Conservation (phyloP, 2,329 filamentous ascomycete species). For the Exophiala sideris region DNA sequence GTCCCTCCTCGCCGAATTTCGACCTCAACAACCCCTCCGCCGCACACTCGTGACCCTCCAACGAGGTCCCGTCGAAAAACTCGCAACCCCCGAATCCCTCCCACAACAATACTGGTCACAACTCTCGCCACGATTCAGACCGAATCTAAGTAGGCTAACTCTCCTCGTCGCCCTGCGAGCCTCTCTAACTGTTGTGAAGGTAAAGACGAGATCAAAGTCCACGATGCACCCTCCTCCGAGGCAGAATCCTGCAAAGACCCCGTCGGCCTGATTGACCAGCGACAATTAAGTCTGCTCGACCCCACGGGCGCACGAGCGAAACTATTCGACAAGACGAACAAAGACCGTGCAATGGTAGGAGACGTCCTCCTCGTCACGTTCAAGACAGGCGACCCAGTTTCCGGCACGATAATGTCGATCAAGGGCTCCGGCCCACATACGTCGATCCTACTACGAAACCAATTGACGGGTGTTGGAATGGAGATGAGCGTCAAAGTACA, state of each 20-base stretch:
- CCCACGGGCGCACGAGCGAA: conserved; percentile 76
- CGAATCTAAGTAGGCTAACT: conserved; percentile 35
- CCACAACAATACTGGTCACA: conserved; percentile 43
- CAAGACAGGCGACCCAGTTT: conserved; percentile 81
- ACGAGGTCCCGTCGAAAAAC: conserved; percentile 40
- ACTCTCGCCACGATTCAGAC: conserved; percentile 38
- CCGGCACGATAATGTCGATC: conserved; percentile 83
- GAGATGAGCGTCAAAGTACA: conserved; percentile 99
- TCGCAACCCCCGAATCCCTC: conserved; percentile 41
- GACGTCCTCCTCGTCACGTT: conserved; percentile 90
- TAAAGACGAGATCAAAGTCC: conserved; percentile 52
- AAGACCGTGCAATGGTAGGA: conserved; percentile 75
- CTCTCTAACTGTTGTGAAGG: conserved; percentile 27
- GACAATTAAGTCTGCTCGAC: conserved; percentile 74
- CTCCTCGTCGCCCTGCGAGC: not conserved
- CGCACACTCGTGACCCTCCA: conserved; percentile 53
- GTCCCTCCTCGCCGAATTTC: conserved; percentile 57
- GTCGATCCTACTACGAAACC: conserved; percentile 78
- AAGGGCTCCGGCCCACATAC: conserved; percentile 85
- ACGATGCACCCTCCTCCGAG: conserved; percentile 46
- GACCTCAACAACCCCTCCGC: conserved; percentile 47
- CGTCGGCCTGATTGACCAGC: conserved; percentile 61
- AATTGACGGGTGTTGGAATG: conserved; percentile 80
- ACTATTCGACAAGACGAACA: conserved; percentile 72
- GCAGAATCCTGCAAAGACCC: conserved; percentile 54